Conservation (phyloP, 1,284 basidiomycete genomes). For the Agaricales sp. region DNA sequence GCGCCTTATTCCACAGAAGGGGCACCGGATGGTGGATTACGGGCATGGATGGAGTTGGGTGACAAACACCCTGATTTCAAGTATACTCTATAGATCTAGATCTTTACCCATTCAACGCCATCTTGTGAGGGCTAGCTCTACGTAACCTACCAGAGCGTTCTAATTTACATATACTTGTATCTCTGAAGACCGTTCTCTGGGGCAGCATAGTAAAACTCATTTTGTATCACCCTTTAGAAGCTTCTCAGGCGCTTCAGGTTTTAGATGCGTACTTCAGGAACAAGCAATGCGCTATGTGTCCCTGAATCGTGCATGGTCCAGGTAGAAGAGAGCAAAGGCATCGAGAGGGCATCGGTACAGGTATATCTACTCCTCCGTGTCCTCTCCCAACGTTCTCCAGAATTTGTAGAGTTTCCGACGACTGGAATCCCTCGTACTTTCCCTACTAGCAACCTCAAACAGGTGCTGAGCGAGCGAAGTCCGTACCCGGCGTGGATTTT, state of each 20-base stretch:
- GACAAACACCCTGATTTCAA: conserved; percentile 12
- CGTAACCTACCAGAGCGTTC: too few species aligned
- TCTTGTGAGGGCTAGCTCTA: too few species aligned
- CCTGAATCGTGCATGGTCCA: too few species aligned
- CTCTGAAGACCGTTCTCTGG: too few species aligned
- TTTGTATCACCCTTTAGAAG: too few species aligned
- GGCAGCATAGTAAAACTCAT: too few species aligned
- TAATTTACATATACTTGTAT: too few species aligned
- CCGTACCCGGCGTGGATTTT: not conserved
- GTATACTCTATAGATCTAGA: not conserved
- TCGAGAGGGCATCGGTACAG: too few species aligned
- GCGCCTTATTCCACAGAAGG: conserved; percentile 9
- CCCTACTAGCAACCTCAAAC: not conserved
- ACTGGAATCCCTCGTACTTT: not conserved
- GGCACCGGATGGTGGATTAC: conserved; percentile 8
- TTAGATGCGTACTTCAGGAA: too few species aligned
- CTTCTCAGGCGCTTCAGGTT: too few species aligned
- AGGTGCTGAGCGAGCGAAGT: not conserved
- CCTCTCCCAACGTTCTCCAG: conserved; percentile 1
- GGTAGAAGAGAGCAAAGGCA: not conserved
- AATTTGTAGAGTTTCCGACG: conserved; percentile 2
- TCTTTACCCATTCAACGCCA: too few species aligned
- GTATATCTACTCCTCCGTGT: not conserved
- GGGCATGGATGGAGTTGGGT: conserved; percentile 12
- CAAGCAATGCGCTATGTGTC: too few species aligned